Percentiles rank a stretch among this genome's conserved stretches.
Conservation (phyloP, 2,329 filamentous ascomycete genomes). For the Aspergillus versicolor region DNA sequence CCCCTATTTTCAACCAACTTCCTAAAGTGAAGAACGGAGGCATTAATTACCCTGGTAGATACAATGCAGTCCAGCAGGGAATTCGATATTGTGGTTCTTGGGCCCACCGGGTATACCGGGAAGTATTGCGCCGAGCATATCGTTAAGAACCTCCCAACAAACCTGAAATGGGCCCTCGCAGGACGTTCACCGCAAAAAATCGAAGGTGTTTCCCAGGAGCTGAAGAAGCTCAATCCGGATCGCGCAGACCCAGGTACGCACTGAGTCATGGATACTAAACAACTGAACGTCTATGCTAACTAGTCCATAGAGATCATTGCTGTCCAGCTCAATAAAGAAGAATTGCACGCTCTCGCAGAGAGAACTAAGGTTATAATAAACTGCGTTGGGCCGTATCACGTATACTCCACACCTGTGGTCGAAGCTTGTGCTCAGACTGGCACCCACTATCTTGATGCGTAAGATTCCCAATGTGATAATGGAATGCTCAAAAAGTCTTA, state of each 20-base stretch:
- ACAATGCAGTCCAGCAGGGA: conserved; percentile 47
- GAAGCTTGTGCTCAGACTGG: conserved; percentile 64
- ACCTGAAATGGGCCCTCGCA: conserved; percentile 83
- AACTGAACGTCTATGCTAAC: neutral
- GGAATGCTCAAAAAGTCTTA: neutral
- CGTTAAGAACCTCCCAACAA: conserved; percentile 65
- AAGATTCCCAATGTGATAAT: conserved; percentile 18
- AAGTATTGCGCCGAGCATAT: conserved; percentile 75
- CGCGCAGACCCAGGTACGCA: conserved; percentile 65
- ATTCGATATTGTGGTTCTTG: conserved; percentile 67
- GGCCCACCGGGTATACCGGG: conserved; percentile 81
- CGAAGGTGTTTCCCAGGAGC: conserved; percentile 63
- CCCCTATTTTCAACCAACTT: neutral
- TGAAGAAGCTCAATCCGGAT: conserved; percentile 67
- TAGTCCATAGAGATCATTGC: conserved; percentile 43
- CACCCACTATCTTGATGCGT: conserved; percentile 67
- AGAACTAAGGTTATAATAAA: conserved; percentile 61
- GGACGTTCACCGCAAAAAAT: conserved; percentile 79
- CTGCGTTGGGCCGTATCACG: conserved; percentile 62
- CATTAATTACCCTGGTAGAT: neutral
- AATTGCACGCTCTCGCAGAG: conserved; percentile 52
- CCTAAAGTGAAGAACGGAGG: neutral
- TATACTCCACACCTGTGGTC: conserved; percentile 64
- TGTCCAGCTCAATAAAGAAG: conserved; percentile 48
- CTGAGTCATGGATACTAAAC: neutral